These are phyloP conservation scores for Penicillium sp. DNA, from an alignment of 2,329 filamentous ascomycete genomes.

Conservation along the genomic window DNA sequence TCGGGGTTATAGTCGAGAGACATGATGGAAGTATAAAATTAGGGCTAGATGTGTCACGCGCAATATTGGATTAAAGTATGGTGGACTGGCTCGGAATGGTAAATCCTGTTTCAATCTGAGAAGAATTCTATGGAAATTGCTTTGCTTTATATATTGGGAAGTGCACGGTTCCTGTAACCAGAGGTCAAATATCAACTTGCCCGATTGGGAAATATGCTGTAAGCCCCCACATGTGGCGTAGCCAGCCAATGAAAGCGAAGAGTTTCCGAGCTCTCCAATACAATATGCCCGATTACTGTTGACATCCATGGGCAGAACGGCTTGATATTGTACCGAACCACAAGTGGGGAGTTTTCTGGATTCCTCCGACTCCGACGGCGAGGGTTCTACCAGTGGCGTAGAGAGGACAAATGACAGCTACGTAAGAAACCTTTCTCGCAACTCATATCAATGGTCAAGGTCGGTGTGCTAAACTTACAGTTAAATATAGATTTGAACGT, in stretches of 20 bases:
- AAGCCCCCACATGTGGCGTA: neutral
- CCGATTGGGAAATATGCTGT: neutral
- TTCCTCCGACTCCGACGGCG: neutral
- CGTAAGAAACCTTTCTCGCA: neutral
- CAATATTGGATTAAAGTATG: neutral
- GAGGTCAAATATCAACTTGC: neutral
- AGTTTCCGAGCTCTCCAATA: neutral
- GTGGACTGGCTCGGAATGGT: neutral
- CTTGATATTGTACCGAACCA: neutral
- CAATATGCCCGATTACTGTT: neutral
- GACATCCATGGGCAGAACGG: neutral
- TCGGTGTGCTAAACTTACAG: neutral
- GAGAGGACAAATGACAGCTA: neutral
- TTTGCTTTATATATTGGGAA: neutral
- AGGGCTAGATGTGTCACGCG: neutral
- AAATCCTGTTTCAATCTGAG: neutral
- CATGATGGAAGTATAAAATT: neutral
- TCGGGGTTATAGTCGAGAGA: constrained; percentile 26
- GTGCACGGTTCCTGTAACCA: neutral
- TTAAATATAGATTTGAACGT: neutral
- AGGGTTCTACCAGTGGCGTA: no score
- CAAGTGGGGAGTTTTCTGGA: neutral
- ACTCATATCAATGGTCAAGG: neutral
- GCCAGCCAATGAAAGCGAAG: neutral
- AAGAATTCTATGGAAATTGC: no score